Evolutionary conservation across 2,329 filamentous ascomycete species (phyloP).

Genomic region (Penicillium sp.): DNA sequence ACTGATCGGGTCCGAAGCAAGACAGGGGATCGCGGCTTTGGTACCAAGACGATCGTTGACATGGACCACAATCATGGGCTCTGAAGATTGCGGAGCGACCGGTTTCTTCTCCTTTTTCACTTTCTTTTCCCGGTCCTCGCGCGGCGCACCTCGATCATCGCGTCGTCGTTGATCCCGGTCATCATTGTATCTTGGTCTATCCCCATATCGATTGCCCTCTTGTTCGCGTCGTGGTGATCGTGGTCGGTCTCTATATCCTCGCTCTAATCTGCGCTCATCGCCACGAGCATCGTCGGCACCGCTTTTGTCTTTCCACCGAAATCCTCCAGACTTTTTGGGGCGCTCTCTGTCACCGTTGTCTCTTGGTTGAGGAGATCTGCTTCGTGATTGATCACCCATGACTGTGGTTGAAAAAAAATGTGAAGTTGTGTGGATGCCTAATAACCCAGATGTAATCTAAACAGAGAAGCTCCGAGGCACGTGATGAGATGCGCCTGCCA

Average conservation of each 20-base stretch:
- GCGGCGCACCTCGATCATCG: conserved; percentile 29
- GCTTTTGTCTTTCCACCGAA: conserved; percentile 52
- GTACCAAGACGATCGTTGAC: conserved; percentile 95
- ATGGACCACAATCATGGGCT: conserved; percentile 90
- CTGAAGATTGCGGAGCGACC: conserved; percentile 46
- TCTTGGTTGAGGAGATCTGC: conserved; percentile 44
- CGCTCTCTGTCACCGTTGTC: conserved; percentile 37
- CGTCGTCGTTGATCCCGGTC: conserved; percentile 29
- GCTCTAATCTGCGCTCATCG: conserved; percentile 51
- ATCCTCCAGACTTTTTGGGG: conserved; percentile 44
- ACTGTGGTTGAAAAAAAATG: conserved; percentile 15
- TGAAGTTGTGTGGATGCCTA: conserved; percentile 20
- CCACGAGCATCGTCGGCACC: conserved; percentile 48
- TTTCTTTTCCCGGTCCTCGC: conserved; percentile 41
- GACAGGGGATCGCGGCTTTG: conserved; percentile 89
- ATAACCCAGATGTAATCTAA: conserved; percentile 18
- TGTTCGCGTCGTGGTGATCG: conserved; percentile 38
- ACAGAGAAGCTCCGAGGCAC: conserved; percentile 21
- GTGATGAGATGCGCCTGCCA: conserved; percentile 21
- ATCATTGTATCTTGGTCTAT: conserved; percentile 42
- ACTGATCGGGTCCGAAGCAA: conserved; percentile 77
- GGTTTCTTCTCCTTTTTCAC: conserved; percentile 40
- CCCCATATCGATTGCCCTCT: conserved; percentile 37
- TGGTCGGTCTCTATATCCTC: conserved; percentile 50
- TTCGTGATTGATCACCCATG: conserved; percentile 42